Evolutionary conservation across 2,329 filamentous ascomycete genomes (phyloP).

Genomic region (Xylaria sp.): DNA sequence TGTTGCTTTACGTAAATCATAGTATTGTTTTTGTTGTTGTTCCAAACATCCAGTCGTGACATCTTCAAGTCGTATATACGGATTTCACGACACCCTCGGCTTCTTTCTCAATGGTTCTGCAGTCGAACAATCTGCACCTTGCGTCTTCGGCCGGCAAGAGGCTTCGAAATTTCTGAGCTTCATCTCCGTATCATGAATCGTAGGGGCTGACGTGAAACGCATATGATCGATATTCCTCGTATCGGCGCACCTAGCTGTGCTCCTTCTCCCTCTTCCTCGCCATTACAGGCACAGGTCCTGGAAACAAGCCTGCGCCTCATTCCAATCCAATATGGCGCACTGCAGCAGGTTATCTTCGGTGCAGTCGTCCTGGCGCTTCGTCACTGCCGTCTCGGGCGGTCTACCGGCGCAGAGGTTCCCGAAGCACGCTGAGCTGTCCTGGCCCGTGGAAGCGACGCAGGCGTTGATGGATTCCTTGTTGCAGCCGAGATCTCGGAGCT

Average conservation of each 20-base stretch:
- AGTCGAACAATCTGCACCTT: background rate
- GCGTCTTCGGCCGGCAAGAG: background rate
- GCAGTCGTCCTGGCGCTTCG: constrained; percentile 37
- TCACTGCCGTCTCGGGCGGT: constrained; percentile 10
- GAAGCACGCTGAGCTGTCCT: constrained; percentile 28
- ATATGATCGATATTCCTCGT: background rate
- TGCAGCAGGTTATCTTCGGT: constrained; percentile 37
- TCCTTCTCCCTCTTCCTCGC: no score
- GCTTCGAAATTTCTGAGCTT: background rate
- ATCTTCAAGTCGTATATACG: background rate
- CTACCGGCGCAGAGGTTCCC: constrained; percentile 32
- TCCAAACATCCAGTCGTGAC: background rate
- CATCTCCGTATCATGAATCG: background rate
- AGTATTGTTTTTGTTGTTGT: background rate
- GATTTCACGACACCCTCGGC: background rate
- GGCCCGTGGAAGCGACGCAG: constrained; percentile 15
- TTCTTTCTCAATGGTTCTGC: background rate
- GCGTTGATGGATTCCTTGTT: constrained; percentile 7
- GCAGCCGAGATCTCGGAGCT: constrained; percentile 12
- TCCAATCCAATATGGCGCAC: constrained; percentile 36
- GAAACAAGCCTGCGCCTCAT: constrained; percentile 35
- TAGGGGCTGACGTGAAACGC: background rate
- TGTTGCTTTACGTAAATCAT: background rate
- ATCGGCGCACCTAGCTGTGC: background rate
- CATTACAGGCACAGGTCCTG: constrained; percentile 34